Percentiles rank a stretch among this genome's conserved stretches.
Evolutionary conservation across 2,329 filamentous ascomycete species (phyloP).

Genomic region (Arachnomyces sp.): DNA sequence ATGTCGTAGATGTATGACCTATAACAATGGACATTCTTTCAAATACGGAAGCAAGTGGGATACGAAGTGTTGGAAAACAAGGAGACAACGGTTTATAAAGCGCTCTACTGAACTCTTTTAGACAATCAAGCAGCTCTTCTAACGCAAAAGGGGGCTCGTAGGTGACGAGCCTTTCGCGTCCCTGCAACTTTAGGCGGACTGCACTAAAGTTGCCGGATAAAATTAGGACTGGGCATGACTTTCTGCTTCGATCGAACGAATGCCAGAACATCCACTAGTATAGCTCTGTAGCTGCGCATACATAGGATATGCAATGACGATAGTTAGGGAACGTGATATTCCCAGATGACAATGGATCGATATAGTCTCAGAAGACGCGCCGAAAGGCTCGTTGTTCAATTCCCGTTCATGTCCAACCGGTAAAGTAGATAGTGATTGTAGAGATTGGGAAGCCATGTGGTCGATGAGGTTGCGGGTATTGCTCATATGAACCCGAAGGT

Average conservation of each 20-base stretch:
- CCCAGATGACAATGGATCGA: constrained; percentile 23
- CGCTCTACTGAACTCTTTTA: no score
- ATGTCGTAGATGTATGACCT: no score
- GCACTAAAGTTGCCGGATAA: constrained; percentile 22
- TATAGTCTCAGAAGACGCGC: constrained; percentile 10
- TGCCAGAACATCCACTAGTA: constrained; percentile 14
- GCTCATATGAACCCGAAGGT: constrained; percentile 20
- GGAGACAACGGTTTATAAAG: no score
- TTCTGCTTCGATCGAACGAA: constrained; percentile 20
- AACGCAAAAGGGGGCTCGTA: no score
- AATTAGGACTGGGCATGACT: constrained; percentile 19
- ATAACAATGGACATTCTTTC: no score
- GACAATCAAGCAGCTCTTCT: no score
- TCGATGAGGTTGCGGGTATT: constrained; percentile 22
- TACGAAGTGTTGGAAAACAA: no score
- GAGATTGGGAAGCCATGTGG: constrained; percentile 13
- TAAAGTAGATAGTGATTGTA: constrained; percentile 7
- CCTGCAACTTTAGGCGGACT: no score
- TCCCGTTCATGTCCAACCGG: constrained; percentile 6
- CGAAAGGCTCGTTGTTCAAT: constrained; percentile 3
- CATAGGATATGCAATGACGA: constrained; percentile 22
- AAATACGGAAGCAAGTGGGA: no score
- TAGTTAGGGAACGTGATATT: constrained; percentile 22
- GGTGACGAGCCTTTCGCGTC: no score
- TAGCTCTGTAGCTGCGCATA: constrained; percentile 19